Evolutionary conservation across 768 basidiomycete genomes (phyloP), one percentile per base, ranked within the genome.

Genomic region (Podaxis sp.): DNA sequence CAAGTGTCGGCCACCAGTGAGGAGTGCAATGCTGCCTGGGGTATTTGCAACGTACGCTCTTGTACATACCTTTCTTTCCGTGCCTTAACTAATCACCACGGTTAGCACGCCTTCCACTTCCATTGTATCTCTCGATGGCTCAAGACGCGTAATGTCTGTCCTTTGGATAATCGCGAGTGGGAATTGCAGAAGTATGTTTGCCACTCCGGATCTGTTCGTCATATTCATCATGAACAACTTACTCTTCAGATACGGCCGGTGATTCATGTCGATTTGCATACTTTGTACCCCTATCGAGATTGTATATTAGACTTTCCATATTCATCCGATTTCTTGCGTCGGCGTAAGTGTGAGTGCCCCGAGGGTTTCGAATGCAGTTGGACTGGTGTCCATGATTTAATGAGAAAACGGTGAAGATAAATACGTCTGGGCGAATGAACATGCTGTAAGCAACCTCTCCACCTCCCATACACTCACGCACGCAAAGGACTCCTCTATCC

Each of bases 101-200:
- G 19, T 55, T 67, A 96, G 95, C 96, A 99, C 73, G 96, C 96
- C 3, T 99, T 99, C 84, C 96, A 99, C 79, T 99, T 99, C 79
- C 96, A 99, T 75, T 99, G 96, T 76, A 99, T 99, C 74, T 96
- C 96, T 8, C 88, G 97, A 51, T 99, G 97, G 97, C 83, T 99
- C 65, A 99, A 99, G 84, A 99, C 97, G 22, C 84, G 95, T 67
- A 95, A 96, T 69, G 95, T 96, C 33, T 96, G 95, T 74, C 95
- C 95, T 3, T 76, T 96, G 64, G 95, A 96, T 76, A 97, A 97
- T 76, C 86, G 95, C 70, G 95, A 97, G 74, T 97, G 95, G 95
- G 95, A 97, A 72, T 76, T 97, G 73, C 95, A 97, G 77, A 96
- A 95, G 93, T 95, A 75, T 67, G 91, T 82, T n/a, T 4, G 19